phyloP scores from a whole-genome alignment of 331 rosid genomes.

The Telfairia occidentalis region DNA sequence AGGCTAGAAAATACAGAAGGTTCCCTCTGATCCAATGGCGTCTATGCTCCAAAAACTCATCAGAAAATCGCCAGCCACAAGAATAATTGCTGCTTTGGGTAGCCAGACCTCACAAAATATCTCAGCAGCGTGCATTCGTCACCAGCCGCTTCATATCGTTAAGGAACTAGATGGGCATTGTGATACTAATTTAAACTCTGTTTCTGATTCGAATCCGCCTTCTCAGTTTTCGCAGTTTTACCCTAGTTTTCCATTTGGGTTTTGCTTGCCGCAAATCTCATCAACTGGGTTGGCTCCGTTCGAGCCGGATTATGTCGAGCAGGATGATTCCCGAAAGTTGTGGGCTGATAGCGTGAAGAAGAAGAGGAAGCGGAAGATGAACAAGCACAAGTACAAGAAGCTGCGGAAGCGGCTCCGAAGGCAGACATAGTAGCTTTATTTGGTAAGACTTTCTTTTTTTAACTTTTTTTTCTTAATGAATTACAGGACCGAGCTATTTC shows the following conservation, averaged over 20 bases:
- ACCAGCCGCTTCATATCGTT: constrained; percentile 3
- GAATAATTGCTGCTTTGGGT: constrained; percentile 14
- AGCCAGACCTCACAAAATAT: constrained; percentile 6
- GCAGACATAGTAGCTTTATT: constrained; percentile 29
- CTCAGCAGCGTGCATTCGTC: not conserved
- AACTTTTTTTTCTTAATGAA: not conserved
- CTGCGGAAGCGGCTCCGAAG: constrained; percentile 60
- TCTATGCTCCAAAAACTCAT: constrained; percentile 24
- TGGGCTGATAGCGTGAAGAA: constrained; percentile 88
- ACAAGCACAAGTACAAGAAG: constrained; percentile 73
- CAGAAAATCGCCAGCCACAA: constrained; percentile 16
- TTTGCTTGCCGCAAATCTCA: constrained; percentile 25
- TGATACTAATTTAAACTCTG: constrained; percentile 1
- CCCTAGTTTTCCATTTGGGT: constrained; percentile 53
- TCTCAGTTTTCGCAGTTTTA: constrained; percentile 25
- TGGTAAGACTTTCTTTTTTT: constrained; percentile 16
- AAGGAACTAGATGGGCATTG: constrained; percentile 13
- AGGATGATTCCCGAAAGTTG: constrained; percentile 30
- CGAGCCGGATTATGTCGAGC: constrained; percentile 18
- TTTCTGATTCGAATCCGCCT: not conserved
- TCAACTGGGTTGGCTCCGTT: constrained; percentile 19
- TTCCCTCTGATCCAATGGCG: constrained; percentile 22
- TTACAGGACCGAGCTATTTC: not conserved
- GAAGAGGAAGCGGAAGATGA: constrained; percentile 79
- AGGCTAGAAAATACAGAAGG: not conserved